phyloP scores from a whole-genome alignment of 768 basidiomycete species.

The Lyophyllum shimeji region DNA sequence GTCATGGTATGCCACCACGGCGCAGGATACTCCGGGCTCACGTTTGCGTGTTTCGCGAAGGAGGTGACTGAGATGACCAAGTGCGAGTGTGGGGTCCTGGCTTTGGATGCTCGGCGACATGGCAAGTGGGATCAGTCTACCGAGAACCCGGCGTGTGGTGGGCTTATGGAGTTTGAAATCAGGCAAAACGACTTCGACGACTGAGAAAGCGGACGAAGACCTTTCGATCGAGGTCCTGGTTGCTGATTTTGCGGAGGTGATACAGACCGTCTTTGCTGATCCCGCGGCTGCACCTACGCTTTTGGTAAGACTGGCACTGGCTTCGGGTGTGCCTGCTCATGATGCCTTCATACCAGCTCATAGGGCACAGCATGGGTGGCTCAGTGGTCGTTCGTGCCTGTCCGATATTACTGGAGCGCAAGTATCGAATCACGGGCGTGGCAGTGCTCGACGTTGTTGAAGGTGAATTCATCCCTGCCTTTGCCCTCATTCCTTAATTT shows the following conservation, averaged over 20 bases:
- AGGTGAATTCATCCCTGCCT: slow-evolving; percentile 41
- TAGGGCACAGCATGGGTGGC: slow-evolving; percentile 98
- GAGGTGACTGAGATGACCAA: slow-evolving; percentile 59
- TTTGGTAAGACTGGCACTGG: slow-evolving; percentile 49
- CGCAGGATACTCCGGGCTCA: slow-evolving; percentile 87
- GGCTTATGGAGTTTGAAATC: neutral
- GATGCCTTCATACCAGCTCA: slow-evolving; percentile 45
- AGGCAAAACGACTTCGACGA: slow-evolving; percentile 66
- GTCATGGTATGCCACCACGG: slow-evolving; percentile 95
- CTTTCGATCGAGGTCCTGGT: slow-evolving; percentile 74
- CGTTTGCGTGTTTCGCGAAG: slow-evolving; percentile 89
- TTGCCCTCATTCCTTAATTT: neutral
- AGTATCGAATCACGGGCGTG: slow-evolving; percentile 75
- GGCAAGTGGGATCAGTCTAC: slow-evolving; percentile 48
- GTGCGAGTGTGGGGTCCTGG: slow-evolving; percentile 78
- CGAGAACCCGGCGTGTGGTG: too few relatives aligned
- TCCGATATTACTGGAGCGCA: slow-evolving; percentile 60
- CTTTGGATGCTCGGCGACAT: slow-evolving; percentile 84
- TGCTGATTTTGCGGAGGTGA: slow-evolving; percentile 68
- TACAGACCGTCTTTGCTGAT: slow-evolving; percentile 71
- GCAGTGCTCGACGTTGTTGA: slow-evolving; percentile 89
- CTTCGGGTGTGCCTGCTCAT: neutral
- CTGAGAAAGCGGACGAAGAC: slow-evolving; percentile 45
- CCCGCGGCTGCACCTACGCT: slow-evolving; percentile 64
- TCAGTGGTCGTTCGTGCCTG: slow-evolving; percentile 78